These are phyloP conservation scores for Chlorella sorokiniana DNA, from an alignment of 139 green algal species.

Conservation along the genomic window DNA sequence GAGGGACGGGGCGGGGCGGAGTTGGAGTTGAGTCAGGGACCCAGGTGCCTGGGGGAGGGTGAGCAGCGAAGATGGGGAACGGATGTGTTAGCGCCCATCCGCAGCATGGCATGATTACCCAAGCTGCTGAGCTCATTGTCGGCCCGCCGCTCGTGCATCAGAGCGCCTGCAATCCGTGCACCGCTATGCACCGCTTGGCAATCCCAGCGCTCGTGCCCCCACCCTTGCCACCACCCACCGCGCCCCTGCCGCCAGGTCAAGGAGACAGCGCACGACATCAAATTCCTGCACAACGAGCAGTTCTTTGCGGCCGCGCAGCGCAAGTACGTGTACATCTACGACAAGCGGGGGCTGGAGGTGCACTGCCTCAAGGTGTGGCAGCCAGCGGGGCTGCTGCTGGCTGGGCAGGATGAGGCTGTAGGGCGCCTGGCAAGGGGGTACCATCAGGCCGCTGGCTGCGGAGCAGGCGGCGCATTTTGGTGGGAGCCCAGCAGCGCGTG, in stretches of 20 bases:
- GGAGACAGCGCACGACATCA: conserved; percentile 88
- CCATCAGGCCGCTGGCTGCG: neutral
- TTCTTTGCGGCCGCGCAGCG: conserved; percentile 97
- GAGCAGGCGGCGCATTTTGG: no score
- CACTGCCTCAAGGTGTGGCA: conserved; percentile 85
- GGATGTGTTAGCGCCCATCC: neutral
- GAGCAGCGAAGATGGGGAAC: neutral
- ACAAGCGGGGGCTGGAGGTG: conserved; percentile 95
- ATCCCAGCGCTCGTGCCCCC: neutral
- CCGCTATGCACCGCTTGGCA: neutral
- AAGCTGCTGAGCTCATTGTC: neutral
- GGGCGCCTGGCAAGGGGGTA: no score
- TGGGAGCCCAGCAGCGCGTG: no score
- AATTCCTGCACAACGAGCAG: conserved; percentile 95
- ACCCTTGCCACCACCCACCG: no score
- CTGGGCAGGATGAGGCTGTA: neutral
- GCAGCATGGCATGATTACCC: neutral
- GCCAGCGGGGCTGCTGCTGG: neutral
- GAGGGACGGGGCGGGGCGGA: neutral
- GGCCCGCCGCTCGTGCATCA: neutral
- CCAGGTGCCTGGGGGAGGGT: no score
- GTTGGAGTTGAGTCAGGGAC: no score
- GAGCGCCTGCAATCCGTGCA: neutral
- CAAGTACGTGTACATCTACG: conserved; percentile 98
- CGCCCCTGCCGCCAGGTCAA: conserved; percentile 60